Conservation (phyloP, 352 stramenopile species). For the Globisporangium polare region DNA sequence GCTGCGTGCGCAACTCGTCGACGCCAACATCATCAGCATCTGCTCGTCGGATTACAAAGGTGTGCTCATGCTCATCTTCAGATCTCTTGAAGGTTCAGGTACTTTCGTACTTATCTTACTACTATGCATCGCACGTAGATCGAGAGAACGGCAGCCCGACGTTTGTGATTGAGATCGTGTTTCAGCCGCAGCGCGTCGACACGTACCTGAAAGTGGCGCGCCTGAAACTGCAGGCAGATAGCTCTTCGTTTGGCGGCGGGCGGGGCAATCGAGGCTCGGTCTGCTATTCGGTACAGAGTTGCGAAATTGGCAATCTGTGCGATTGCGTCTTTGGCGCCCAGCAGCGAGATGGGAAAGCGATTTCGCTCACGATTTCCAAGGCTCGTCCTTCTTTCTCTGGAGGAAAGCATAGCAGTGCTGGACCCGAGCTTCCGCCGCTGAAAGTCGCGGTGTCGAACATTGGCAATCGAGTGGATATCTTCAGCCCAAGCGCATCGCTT, state of each 20-base stretch:
- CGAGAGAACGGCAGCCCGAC: constrained; percentile 36
- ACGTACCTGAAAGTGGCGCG: constrained; percentile 50
- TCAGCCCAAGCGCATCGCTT: constrained; percentile 30
- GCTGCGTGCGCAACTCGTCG: constrained; percentile 41
- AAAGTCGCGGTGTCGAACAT: constrained; percentile 42
- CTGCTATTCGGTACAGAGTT: constrained; percentile 53
- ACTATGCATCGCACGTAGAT: too few relatives aligned
- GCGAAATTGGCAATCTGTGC: constrained; percentile 43
- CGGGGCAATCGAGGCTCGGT: constrained; percentile 17
- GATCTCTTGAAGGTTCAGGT: too few relatives aligned
- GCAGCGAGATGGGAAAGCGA: constrained; percentile 13
- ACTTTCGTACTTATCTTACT: too few relatives aligned
- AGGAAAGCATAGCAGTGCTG: neutral
- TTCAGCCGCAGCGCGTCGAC: constrained; percentile 37
- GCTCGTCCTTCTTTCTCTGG: neutral
- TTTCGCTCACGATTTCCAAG: constrained; percentile 33
- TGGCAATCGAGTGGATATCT: constrained; percentile 33
- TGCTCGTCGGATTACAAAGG: constrained; percentile 67
- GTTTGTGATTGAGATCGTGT: constrained; percentile 64
- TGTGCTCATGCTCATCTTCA: constrained; percentile 13
- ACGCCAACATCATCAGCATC: constrained; percentile 52
- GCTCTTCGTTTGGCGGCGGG: constrained; percentile 12
- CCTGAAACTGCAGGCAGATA: constrained; percentile 54
- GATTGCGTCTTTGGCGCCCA: constrained; percentile 44
- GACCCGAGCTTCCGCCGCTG: neutral